Conservation (phyloP, 768 basidiomycete species). For the Kondoa subrosea region DNA sequence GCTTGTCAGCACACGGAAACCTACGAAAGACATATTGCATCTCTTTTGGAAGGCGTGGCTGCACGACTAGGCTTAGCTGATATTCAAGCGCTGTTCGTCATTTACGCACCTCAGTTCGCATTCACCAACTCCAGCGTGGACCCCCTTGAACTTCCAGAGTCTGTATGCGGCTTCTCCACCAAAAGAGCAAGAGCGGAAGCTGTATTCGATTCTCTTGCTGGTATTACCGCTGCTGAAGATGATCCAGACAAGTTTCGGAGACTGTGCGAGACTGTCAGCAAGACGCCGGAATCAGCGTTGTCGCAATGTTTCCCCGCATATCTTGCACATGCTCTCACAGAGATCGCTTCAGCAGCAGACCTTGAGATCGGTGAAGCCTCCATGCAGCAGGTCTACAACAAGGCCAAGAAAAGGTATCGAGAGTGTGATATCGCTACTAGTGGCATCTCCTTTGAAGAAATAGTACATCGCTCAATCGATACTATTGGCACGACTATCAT, state of each 20-base stretch:
- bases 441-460: background rate
- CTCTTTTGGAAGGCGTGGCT: slow-evolving; percentile 48
- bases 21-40: slow-evolving; percentile 34
- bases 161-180: slow-evolving; percentile 57
- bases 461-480: slow-evolving; percentile 6
- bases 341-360: background rate
- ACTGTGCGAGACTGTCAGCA: slow-evolving; percentile 3
- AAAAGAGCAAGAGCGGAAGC: slow-evolving; percentile 50
- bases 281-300: background rate
- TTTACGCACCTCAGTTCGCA: slow-evolving; percentile 61
- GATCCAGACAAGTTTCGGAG: slow-evolving; percentile 5
- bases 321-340: slow-evolving; percentile 12
- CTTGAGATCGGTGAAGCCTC: background rate
- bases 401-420: slow-evolving; percentile 1
- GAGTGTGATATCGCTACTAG: slow-evolving; percentile 1
- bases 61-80: slow-evolving; percentile 48
- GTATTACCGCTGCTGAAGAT: slow-evolving; percentile 37
- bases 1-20: slow-evolving; percentile 32
- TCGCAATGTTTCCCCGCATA: slow-evolving; percentile 8
- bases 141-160: slow-evolving; percentile 46
- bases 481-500: slow-evolving; percentile 6
- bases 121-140: slow-evolving; percentile 26
- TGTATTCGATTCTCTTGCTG: slow-evolving; percentile 51
- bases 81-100: slow-evolving; percentile 51
- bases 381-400: background rate